Evolutionary conservation across 768 basidiomycete species (phyloP).

Genomic region (Mycena crocata): DNA sequence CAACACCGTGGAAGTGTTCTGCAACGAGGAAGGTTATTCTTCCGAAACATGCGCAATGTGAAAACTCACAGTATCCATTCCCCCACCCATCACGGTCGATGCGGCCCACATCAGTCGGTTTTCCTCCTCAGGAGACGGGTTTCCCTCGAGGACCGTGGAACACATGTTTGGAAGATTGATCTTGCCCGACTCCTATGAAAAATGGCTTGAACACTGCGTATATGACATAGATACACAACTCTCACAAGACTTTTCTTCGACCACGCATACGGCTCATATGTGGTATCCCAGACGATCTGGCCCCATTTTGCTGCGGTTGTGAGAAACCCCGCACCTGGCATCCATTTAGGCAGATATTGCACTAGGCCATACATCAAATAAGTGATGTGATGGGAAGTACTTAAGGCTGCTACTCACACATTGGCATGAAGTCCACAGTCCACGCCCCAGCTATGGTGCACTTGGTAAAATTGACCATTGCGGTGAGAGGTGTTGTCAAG

Average conservation of each 20-base stretch:
- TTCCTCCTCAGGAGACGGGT: neutral
- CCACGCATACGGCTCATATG: slow-evolving; percentile 8
- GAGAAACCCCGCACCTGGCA: neutral
- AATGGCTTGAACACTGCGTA: too few species aligned
- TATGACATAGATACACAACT: too few species aligned
- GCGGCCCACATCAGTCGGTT: slow-evolving; percentile 6
- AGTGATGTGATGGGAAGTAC: neutral
- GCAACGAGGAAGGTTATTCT: neutral
- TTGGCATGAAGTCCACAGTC: slow-evolving; percentile 7
- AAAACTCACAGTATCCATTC: slow-evolving; percentile 15
- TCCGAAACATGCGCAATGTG: neutral
- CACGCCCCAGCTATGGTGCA: neutral
- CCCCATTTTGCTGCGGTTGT: neutral
- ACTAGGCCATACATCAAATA: neutral
- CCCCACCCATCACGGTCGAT: slow-evolving; percentile 6
- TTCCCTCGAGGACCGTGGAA: neutral
- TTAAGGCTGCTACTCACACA: neutral
- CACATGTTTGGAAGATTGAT: slow-evolving; percentile 3
- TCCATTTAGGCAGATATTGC: neutral
- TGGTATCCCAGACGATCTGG: neutral
- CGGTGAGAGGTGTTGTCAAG: neutral
- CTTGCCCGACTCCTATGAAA: too few species aligned
- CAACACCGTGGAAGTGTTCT: slow-evolving; percentile 9
- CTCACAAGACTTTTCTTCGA: slow-evolving; percentile 3
- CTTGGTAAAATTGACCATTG: slow-evolving; percentile 12